These are phyloP conservation scores for Rhizopus arrhizus DNA, from an alignment of 371 early-diverging fungal species.

Conservation along the genomic window DNA sequence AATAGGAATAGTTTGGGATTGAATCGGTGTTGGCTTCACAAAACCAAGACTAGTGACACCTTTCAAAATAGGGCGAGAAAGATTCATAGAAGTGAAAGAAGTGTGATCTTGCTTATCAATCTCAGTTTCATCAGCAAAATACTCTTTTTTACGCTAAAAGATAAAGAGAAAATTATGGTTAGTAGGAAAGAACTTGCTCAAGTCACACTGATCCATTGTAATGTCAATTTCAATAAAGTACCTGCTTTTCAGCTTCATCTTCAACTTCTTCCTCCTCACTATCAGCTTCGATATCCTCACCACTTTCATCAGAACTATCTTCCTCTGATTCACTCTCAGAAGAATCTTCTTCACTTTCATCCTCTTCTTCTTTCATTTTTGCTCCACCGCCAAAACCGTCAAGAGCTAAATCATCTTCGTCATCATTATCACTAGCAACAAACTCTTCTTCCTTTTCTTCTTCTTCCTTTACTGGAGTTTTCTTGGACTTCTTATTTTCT, in stretches of 20 bases:
- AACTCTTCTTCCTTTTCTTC: slow-evolving; percentile 27
- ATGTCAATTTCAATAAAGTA: slow-evolving; percentile 3
- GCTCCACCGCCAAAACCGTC: slow-evolving; percentile 66
- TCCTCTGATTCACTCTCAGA: slow-evolving; percentile 39
- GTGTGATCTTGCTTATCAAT: slow-evolving; percentile 50
- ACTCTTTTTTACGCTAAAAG: slow-evolving; percentile 67
- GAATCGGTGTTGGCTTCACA: slow-evolving; percentile 95
- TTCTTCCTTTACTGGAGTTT: slow-evolving; percentile 40
- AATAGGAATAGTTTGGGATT: slow-evolving; percentile 94
- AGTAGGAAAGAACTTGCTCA: not conserved
- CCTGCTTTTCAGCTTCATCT: slow-evolving; percentile 46
- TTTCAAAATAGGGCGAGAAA: slow-evolving; percentile 94
- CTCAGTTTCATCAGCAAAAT: slow-evolving; percentile 74
- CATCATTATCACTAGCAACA: slow-evolving; percentile 32
- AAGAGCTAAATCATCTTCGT: slow-evolving; percentile 53
- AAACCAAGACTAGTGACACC: slow-evolving; percentile 90
- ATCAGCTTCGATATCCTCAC: slow-evolving; percentile 24
- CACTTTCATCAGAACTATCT: slow-evolving; percentile 24
- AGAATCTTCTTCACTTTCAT: slow-evolving; percentile 28
- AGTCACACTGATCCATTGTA: not conserved
- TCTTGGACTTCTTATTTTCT: slow-evolving; percentile 42
- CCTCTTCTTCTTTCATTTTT: slow-evolving; percentile 38
- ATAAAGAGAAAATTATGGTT: not conserved
- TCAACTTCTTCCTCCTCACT: slow-evolving; percentile 42
- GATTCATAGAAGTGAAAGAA: slow-evolving; percentile 87